Evolutionary conservation across 352 stramenopile genomes (phyloP).

Genomic region (Globisporangium emineosum): DNA sequence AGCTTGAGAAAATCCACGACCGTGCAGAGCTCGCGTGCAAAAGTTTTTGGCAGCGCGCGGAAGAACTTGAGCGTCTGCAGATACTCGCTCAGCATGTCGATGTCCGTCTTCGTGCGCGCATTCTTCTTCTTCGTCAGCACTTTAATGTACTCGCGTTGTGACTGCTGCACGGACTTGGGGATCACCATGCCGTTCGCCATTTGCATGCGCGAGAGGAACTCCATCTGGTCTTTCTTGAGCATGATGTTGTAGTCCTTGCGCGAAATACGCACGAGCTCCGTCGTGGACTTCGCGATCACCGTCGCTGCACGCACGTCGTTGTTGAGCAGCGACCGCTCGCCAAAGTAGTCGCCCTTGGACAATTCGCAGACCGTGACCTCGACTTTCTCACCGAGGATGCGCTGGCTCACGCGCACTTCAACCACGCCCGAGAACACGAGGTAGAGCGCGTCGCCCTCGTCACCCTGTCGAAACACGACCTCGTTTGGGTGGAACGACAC

Average conservation of each 20-base stretch:
- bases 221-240: slow-evolving; percentile 68
- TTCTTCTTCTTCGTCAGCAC: slow-evolving; percentile 54
- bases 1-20: slow-evolving; percentile 59
- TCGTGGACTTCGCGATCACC: slow-evolving; percentile 46
- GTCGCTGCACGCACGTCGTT: slow-evolving; percentile 63
- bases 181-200: slow-evolving; percentile 33
- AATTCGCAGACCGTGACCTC: slow-evolving; percentile 70
- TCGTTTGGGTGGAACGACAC: slow-evolving; percentile 48
- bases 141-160: slow-evolving; percentile 52
- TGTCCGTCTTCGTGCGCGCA: slow-evolving; percentile 41
- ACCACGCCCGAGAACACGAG: slow-evolving; percentile 62
- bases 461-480: slow-evolving; percentile 62
- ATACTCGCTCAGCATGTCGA: slow-evolving; percentile 67
- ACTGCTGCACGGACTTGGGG: slow-evolving; percentile 17
- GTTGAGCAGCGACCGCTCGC: slow-evolving; percentile 58
- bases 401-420: slow-evolving; percentile 59
- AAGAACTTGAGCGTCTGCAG: slow-evolving; percentile 80
- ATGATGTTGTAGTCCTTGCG: slow-evolving; percentile 71
- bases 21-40: slow-evolving; percentile 61
- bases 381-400: slow-evolving; percentile 54
- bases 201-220: slow-evolving; percentile 64
- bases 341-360: slow-evolving; percentile 68
- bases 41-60: slow-evolving; percentile 50
- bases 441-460: slow-evolving; percentile 74
- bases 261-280: slow-evolving; percentile 64